phyloP scores from a whole-genome alignment of 2,329 filamentous ascomycete species.

The Pseudocercospora cruenta region DNA sequence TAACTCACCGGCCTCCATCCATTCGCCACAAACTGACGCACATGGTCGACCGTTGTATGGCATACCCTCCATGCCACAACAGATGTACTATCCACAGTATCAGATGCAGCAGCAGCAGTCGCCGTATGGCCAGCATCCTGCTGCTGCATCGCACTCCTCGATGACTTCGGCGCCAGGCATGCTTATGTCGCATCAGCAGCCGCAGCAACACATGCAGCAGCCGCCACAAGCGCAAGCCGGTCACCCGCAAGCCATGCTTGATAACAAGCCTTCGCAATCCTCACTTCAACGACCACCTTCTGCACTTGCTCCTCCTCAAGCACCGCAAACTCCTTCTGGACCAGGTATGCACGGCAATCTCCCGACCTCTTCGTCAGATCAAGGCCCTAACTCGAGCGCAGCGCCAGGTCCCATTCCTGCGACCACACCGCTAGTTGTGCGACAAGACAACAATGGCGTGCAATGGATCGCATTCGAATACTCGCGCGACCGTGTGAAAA shows the following conservation, averaged over 20 bases:
- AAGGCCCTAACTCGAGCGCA: conserved; percentile 79
- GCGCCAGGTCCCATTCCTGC: conserved; percentile 96
- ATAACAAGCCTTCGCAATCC: conserved; percentile 32
- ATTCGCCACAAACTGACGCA: conserved; percentile 89
- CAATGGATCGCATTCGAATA: conserved; percentile 99
- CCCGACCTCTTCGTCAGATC: conserved; percentile 25
- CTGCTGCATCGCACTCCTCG: conserved; percentile 56
- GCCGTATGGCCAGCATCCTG: conserved; percentile 60
- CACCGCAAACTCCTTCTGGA: conserved; percentile 37
- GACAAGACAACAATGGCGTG: conserved; percentile 93
- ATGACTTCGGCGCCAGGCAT: conserved; percentile 55
- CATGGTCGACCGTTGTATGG: conserved; percentile 82
- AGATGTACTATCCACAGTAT: conserved; percentile 73
- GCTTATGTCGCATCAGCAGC: conserved; percentile 60
- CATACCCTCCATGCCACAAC: conserved; percentile 80
- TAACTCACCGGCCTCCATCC: conserved; percentile 90
- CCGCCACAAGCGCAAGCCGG: conserved; percentile 28
- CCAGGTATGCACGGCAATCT: conserved; percentile 34
- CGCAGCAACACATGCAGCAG: conserved; percentile 32
- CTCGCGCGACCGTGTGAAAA: conserved; percentile 94
- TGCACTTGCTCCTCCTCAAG: conserved; percentile 32
- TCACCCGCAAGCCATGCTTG: conserved; percentile 34
- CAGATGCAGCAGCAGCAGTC: conserved; percentile 58
- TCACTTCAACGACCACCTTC: conserved; percentile 33
- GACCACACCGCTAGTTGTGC: conserved; percentile 89